Evolutionary conservation across 805 yeast genomes (phyloP).

Genomic region (Starmerella asiatica): DNA sequence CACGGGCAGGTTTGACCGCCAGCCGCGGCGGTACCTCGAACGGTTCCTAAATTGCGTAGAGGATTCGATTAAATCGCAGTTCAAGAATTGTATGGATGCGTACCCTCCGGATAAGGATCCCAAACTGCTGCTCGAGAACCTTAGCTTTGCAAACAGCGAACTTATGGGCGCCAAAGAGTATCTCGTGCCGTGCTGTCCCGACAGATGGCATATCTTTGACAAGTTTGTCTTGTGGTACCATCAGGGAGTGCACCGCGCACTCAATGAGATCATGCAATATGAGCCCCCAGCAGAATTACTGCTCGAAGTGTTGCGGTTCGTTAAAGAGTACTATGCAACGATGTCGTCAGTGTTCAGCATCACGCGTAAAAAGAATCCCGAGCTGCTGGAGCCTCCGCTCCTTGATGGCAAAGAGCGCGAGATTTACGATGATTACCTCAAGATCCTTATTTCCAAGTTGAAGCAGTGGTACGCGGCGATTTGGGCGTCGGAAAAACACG

Average conservation of each 20-base stretch:
- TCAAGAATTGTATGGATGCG: conserved; percentile 47
- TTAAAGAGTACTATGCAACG: conserved; percentile 48
- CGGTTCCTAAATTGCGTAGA: conserved; percentile 48
- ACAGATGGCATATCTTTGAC: conserved; percentile 57
- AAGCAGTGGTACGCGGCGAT: conserved; percentile 72
- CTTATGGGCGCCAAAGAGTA: conserved; percentile 50
- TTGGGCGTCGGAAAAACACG: conserved; percentile 47
- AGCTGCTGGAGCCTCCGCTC: conserved; percentile 40
- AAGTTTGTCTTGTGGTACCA: conserved; percentile 56
- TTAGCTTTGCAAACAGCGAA: conserved; percentile 78
- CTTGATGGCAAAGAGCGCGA: conserved; percentile 59
- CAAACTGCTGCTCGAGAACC: conserved; percentile 50
- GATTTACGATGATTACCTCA: conserved; percentile 65
- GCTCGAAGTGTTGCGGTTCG: conserved; percentile 62
- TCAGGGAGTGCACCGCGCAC: conserved; percentile 45
- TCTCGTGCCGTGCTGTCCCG: conserved; percentile 49
- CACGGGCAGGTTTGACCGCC: not conserved
- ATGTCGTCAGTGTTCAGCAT: conserved; percentile 40
- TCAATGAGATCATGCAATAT: conserved; percentile 45
- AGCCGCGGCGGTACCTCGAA: conserved; percentile 34
- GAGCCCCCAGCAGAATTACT: conserved; percentile 74
- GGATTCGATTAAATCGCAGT: conserved; percentile 50
- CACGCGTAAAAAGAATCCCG: conserved; percentile 28
- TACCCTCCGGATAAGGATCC: conserved; percentile 35
- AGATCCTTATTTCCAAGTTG: conserved; percentile 57